Evolutionary conservation across 371 early-diverging fungal species (phyloP).

Genomic region (Capillidium heterosporum): DNA sequence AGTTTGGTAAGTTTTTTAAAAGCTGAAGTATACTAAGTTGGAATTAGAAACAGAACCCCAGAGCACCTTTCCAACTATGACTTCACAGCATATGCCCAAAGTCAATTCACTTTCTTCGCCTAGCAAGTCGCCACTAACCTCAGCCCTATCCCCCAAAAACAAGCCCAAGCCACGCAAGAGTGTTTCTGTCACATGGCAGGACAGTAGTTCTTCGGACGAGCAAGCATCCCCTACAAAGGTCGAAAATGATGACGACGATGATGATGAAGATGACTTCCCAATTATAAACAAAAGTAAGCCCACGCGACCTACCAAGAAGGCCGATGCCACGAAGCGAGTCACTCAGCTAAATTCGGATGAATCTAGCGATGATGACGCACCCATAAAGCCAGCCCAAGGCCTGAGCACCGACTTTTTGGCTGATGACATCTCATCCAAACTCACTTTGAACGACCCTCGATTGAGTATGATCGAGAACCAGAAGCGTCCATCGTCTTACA

Average conservation of each 20-base stretch:
- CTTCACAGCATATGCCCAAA: not conserved
- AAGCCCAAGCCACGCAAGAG: not conserved
- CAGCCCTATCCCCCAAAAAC: not conserved
- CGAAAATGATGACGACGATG: not conserved
- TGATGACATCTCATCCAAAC: too few relatives aligned
- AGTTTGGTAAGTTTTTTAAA: slow-evolving; percentile 2
- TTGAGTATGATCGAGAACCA: too few relatives aligned
- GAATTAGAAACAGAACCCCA: not conserved
- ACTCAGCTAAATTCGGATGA: not conserved
- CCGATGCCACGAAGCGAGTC: not conserved
- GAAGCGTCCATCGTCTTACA: too few relatives aligned
- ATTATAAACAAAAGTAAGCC: not conserved
- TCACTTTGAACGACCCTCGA: too few relatives aligned
- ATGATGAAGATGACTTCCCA: not conserved
- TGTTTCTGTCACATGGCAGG: not conserved
- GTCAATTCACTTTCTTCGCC: not conserved
- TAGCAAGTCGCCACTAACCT: not conserved
- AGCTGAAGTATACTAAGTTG: too few relatives aligned
- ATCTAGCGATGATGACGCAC: not conserved
- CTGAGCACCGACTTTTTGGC: too few relatives aligned
- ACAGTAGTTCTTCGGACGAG: not conserved
- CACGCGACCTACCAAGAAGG: not conserved
- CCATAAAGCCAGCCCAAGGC: too few relatives aligned
- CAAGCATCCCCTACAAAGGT: not conserved
- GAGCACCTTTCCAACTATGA: not conserved